These are phyloP conservation scores for Malassezia psittaci DNA, from an alignment of 1,284 basidiomycete species.

Conservation along the genomic window DNA sequence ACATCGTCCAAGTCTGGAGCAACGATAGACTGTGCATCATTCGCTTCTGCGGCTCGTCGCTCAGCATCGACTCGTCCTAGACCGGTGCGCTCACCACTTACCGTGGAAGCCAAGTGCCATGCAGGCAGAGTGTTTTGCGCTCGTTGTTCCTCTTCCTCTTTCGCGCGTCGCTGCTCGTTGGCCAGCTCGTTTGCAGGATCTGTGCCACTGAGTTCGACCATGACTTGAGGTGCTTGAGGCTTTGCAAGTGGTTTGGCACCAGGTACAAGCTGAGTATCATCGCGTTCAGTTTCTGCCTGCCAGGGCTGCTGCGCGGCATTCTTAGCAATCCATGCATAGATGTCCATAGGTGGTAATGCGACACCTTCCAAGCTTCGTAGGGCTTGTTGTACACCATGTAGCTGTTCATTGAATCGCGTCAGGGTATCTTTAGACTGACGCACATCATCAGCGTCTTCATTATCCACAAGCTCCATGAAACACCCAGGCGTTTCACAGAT, in stretches of 20 bases:
- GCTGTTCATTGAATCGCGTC: conserved; percentile 86
- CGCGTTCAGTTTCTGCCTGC: conserved; percentile 15
- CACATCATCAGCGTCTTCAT: conserved; percentile 77
- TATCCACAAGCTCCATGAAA: conserved; percentile 67
- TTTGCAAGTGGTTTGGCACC: conserved; percentile 10
- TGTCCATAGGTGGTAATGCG: conserved; percentile 59
- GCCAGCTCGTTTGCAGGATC: conserved; percentile 35
- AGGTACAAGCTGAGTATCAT: conserved; percentile 2
- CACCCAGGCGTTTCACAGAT: conserved; percentile 49
- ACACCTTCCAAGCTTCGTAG: conserved; percentile 81
- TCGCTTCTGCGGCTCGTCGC: conserved; percentile 16
- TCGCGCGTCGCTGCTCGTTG: conserved; percentile 50
- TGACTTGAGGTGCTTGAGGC: conserved; percentile 23
- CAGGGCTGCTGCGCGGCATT: conserved; percentile 33
- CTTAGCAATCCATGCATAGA: conserved; percentile 50
- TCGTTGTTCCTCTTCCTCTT: conserved; percentile 44
- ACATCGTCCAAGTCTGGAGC: conserved; percentile 22
- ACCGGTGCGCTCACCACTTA: conserved; percentile 78
- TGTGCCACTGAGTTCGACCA: conserved; percentile 38
- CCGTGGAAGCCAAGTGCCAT: conserved; percentile 89
- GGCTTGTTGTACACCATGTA: conserved; percentile 72
- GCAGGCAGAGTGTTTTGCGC: conserved; percentile 81
- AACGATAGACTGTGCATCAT: conserved; percentile 16
- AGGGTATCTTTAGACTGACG: conserved; percentile 79
- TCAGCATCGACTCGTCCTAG: conserved; percentile 54